A percentile compares a stretch with the other conserved stretches of the same genome.
These are phyloP conservation scores for Penicillium dipodomyicola DNA, from an alignment of 495 filamentous ascomycete genomes.

Conservation along the genomic window DNA sequence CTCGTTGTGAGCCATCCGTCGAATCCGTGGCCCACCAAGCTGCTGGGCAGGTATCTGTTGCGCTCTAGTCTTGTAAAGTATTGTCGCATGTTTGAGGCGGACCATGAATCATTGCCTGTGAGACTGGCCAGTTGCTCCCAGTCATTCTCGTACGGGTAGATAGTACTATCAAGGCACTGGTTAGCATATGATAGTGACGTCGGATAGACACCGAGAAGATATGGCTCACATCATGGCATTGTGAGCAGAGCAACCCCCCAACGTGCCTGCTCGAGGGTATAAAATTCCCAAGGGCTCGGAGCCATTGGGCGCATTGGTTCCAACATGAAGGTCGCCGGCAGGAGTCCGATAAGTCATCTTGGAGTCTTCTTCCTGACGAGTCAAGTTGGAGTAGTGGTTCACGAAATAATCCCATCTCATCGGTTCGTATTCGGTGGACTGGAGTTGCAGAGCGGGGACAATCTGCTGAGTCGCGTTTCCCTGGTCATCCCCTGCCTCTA, in stretches of 20 bases:
- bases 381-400: constrained; percentile 40
- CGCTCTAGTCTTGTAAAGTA: constrained; percentile 49
- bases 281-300: constrained; percentile 38
- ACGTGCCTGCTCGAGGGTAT: constrained; percentile 43
- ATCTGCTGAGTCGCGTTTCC: constrained; percentile 36
- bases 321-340: constrained; percentile 34
- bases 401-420: constrained; percentile 48
- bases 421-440: constrained; percentile 40
- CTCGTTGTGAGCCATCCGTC: constrained; percentile 56
- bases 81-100: constrained; percentile 35
- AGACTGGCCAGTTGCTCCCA: constrained; percentile 43
- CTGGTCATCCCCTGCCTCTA: constrained; percentile 63
- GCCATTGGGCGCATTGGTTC: constrained; percentile 33
- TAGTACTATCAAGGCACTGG: constrained; percentile 14
- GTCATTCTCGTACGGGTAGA: constrained; percentile 39
- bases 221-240: constrained; percentile 44
- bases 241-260: constrained; percentile 45
- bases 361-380: constrained; percentile 37
- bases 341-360: constrained; percentile 44
- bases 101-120: constrained; percentile 43
- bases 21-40: constrained; percentile 51
- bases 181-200: constrained; percentile 4
- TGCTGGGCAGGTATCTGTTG: constrained; percentile 49
- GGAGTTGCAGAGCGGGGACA: constrained; percentile 38
- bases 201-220: not conserved